Evolutionary conservation across 148 eudicot species (phyloP).

Genomic region (Cornus suecica): DNA sequence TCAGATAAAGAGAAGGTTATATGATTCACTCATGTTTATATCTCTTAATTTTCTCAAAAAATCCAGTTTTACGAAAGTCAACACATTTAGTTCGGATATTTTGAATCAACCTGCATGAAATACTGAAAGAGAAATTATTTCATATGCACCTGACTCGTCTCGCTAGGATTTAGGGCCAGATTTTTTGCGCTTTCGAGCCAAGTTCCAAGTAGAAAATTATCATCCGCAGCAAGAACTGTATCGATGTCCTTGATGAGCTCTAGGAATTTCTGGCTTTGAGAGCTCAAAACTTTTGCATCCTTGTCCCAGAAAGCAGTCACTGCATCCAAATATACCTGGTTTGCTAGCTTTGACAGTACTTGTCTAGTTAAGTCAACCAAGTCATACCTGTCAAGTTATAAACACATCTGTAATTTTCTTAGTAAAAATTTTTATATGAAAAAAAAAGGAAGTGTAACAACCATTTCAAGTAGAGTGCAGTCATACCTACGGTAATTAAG

Average conservation of each 20-base stretch:
- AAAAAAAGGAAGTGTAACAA: background rate
- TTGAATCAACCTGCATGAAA: background rate
- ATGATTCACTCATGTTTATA: too few relatives aligned
- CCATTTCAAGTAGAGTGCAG: background rate
- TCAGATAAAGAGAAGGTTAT: too few relatives aligned
- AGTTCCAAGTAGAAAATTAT: slow-evolving; percentile 87
- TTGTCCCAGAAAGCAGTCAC: slow-evolving; percentile 55
- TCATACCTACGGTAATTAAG: background rate
- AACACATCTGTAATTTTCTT: slow-evolving; percentile 6
- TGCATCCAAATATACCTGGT: slow-evolving; percentile 73
- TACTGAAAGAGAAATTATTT: background rate
- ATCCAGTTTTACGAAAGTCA: background rate
- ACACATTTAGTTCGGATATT: background rate
- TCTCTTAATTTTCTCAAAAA: slow-evolving; percentile 3
- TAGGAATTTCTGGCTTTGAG: slow-evolving; percentile 48
- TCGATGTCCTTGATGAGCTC: slow-evolving; percentile 76
- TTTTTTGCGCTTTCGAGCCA: slow-evolving; percentile 91
- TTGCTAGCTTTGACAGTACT: slow-evolving; percentile 89
- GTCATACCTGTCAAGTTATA: slow-evolving; percentile 64
- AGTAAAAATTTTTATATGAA: too few relatives aligned
- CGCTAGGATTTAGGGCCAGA: slow-evolving; percentile 59
- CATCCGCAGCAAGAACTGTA: slow-evolving; percentile 77
- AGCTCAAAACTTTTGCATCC: slow-evolving; percentile 47
- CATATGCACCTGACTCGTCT: slow-evolving; percentile 62
- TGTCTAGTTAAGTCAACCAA: slow-evolving; percentile 97